Conservation (phyloP, 805 yeast genomes). For the Metschnikowia gruessii region DNA sequence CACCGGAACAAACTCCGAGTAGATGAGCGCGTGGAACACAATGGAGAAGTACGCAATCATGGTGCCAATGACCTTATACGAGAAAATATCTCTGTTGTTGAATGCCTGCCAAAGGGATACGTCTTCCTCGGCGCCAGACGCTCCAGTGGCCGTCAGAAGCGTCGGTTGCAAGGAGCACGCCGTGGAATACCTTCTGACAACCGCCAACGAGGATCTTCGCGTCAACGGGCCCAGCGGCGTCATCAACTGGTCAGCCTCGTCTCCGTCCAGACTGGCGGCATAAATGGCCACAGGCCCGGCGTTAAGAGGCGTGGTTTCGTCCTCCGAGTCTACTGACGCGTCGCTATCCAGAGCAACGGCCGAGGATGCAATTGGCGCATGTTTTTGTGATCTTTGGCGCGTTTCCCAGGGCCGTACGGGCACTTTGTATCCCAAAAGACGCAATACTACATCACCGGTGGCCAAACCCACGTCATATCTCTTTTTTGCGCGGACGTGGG, state of each 20-base stretch:
- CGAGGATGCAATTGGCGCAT: background rate
- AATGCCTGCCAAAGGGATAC: slow-evolving; percentile 18
- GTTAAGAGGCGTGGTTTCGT: slow-evolving; percentile 10
- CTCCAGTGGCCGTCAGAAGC: slow-evolving; percentile 10
- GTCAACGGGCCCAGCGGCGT: slow-evolving; percentile 7
- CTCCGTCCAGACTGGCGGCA: slow-evolving; percentile 5
- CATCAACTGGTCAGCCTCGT: slow-evolving; percentile 5
- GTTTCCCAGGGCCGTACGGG: slow-evolving; percentile 32
- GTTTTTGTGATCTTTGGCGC: background rate
- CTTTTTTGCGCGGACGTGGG: slow-evolving; percentile 27
- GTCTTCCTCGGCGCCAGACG: slow-evolving; percentile 13
- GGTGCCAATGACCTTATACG: slow-evolving; percentile 30
- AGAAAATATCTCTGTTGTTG: slow-evolving; percentile 24
- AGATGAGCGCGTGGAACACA: slow-evolving; percentile 49
- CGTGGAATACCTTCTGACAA: slow-evolving; percentile 19
- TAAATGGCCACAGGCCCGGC: slow-evolving; percentile 9
- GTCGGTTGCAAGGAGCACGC: slow-evolving; percentile 18
- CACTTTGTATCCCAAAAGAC: slow-evolving; percentile 25
- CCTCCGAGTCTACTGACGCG: slow-evolving; percentile 1
- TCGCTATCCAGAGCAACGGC: slow-evolving; percentile 5
- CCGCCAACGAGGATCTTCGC: slow-evolving; percentile 15
- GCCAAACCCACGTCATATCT: slow-evolving; percentile 33
- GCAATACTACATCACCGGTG: slow-evolving; percentile 32
- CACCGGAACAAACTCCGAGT: slow-evolving; percentile 55
- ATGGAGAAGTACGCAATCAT: slow-evolving; percentile 39